These are phyloP conservation scores for Penicillium riverlandense DNA, from an alignment of 495 filamentous ascomycete species.

Conservation along the genomic window DNA sequence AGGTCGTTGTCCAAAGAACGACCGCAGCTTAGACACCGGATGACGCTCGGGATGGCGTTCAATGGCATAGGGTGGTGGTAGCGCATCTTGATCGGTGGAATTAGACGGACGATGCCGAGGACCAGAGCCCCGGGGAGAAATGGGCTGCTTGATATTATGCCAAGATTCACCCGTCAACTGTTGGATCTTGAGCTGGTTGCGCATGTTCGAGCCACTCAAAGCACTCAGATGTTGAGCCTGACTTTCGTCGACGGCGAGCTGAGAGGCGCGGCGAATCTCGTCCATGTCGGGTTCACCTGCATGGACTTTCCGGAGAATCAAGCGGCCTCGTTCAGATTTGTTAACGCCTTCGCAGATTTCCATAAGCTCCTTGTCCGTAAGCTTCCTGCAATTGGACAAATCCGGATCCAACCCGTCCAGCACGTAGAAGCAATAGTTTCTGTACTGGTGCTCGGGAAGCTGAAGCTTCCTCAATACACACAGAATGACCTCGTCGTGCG, in stretches of 20 bases:
- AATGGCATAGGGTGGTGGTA: conserved; percentile 4
- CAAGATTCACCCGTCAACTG: conserved; percentile 79
- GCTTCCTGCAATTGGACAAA: conserved; percentile 64
- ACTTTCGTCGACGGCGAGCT: conserved; percentile 76
- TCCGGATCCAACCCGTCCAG: conserved; percentile 78
- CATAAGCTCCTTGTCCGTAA: conserved; percentile 80
- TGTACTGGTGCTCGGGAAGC: conserved; percentile 65
- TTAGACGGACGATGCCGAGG: conserved; percentile 53
- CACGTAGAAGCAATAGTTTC: conserved; percentile 78
- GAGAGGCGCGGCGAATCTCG: conserved; percentile 74
- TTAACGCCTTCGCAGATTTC: conserved; percentile 60
- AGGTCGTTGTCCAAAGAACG: conserved; percentile 84
- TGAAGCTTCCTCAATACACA: conserved; percentile 77
- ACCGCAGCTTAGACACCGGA: conserved; percentile 51
- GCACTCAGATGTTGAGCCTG: conserved; percentile 61
- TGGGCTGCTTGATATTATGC: conserved; percentile 72
- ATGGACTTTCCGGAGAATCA: conserved; percentile 86
- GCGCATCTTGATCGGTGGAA: conserved; percentile 42
- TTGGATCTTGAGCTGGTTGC: conserved; percentile 70
- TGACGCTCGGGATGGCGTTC: conserved; percentile 34
- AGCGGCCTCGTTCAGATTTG: conserved; percentile 70
- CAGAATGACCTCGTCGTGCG: conserved; percentile 81
- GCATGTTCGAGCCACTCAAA: conserved; percentile 53
- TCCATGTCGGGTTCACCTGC: conserved; percentile 75
- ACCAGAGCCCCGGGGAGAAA: conserved; percentile 65